Evolutionary conservation across 441 rosid species (phyloP).

Genomic region (Populus hybrid): DNA sequence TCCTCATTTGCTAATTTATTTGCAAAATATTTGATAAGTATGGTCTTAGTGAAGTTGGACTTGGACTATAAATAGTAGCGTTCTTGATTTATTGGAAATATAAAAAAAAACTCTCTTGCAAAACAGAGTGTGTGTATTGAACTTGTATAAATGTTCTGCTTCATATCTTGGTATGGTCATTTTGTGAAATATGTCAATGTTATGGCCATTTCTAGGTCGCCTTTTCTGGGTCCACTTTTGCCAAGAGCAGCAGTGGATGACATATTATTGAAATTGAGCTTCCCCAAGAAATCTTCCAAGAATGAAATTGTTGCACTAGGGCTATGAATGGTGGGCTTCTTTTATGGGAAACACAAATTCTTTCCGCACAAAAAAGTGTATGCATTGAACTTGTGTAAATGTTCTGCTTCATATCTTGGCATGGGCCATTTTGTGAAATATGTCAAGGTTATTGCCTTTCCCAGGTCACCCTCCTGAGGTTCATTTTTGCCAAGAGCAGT

Average conservation of each 20-base stretch:
- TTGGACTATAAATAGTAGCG: not conserved
- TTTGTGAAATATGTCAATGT: not conserved
- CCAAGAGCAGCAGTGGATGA: not conserved
- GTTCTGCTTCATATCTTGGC: not conserved
- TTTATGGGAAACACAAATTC: too few species aligned
- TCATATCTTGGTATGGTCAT: not conserved
- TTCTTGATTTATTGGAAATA: not conserved
- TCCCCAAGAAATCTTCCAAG: not conserved
- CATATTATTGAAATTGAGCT: not conserved
- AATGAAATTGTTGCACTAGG: not conserved
- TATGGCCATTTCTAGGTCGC: not conserved
- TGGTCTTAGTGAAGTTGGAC: not conserved
- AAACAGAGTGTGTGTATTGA: not conserved
- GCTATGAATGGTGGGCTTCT: not conserved
- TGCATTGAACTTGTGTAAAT: not conserved
- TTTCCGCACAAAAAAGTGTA: not conserved
- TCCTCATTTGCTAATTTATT: not conserved
- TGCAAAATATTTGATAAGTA: not conserved
- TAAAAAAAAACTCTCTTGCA: not conserved
- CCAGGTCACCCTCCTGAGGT: not conserved
- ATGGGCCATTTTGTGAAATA: not conserved
- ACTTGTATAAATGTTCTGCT: not conserved
- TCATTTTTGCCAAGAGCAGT: not conserved
- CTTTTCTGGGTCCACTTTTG: not conserved
- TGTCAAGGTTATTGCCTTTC: not conserved